These are phyloP conservation scores for Geotrichum australiense DNA, from an alignment of 1,139 yeast genomes.

Conservation along the genomic window DNA sequence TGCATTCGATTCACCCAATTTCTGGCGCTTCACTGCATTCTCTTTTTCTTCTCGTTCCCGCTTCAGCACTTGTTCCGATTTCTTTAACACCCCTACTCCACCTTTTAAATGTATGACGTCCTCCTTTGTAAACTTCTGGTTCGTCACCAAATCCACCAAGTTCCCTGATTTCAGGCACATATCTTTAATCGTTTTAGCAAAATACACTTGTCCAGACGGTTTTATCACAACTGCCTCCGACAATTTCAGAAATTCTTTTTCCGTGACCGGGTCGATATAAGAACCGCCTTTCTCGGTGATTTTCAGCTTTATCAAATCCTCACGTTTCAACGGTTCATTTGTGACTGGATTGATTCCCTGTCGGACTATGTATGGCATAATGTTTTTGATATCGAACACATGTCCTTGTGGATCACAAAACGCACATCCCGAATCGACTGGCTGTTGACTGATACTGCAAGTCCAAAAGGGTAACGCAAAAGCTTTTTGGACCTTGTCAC, in stretches of 20 bases:
- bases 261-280: slow-evolving; percentile 33
- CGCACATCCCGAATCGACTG: slow-evolving; percentile 28
- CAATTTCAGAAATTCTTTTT: slow-evolving; percentile 30
- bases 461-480: slow-evolving; percentile 32
- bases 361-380: slow-evolving; percentile 32
- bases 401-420: slow-evolving; percentile 31
- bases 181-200: slow-evolving; percentile 30
- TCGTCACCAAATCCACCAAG: slow-evolving; percentile 33
- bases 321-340: slow-evolving; percentile 25
- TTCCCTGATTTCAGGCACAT: slow-evolving; percentile 30
- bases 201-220: slow-evolving; percentile 33
- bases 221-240: slow-evolving; percentile 31
- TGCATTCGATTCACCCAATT: background rate
- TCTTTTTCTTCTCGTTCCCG: slow-evolving; percentile 13
- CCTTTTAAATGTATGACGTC: slow-evolving; percentile 31
- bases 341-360: slow-evolving; percentile 32
- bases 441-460: slow-evolving; percentile 34
- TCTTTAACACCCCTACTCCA: slow-evolving; percentile 24
- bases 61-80: slow-evolving; percentile 12
- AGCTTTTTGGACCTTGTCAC: slow-evolving; percentile 19
- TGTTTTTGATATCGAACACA: slow-evolving; percentile 33
- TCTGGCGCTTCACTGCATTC: slow-evolving; percentile 1
- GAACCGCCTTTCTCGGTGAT: slow-evolving; percentile 26
- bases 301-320: slow-evolving; percentile 27
- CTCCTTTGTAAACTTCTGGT: slow-evolving; percentile 27